Percentiles rank a stretch among this genome's conserved stretches.
phyloP scores from a whole-genome alignment of 1,139 yeast species.

The Suhomyces taliae region DNA sequence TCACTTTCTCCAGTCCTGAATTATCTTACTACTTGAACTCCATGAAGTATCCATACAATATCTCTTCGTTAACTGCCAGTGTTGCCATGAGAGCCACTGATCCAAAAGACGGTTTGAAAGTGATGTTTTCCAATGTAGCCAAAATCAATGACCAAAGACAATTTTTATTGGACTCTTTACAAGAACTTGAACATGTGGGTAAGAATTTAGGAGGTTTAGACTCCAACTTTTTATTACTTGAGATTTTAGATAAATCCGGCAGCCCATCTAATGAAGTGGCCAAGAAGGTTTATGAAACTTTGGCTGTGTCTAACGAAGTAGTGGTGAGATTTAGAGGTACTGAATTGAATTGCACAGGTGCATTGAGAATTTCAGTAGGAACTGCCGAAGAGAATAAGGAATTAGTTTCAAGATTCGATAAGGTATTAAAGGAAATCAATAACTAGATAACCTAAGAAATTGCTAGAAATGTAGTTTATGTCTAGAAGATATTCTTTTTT shows the following conservation, averaged over 20 bases:
- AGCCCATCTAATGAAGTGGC: conserved; percentile 73
- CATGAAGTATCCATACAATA: conserved; percentile 94
- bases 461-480: no score
- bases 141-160: conserved; percentile 57
- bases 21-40: conserved; percentile 73
- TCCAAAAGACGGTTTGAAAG: conserved; percentile 48
- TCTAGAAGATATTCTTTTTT: no score
- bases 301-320: conserved; percentile 73
- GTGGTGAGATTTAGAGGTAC: conserved; percentile 90
- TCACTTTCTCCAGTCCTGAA: conserved; percentile 63
- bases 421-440: conserved; percentile 18
- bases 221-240: conserved; percentile 78
- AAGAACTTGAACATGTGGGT: conserved; percentile 62
- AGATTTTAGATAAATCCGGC: conserved; percentile 63
- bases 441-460: background rate
- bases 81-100: conserved; percentile 75
- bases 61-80: conserved; percentile 76
- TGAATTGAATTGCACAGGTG: conserved; percentile 87
- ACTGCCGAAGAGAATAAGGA: conserved; percentile 68
- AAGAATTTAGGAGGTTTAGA: conserved; percentile 82
- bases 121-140: conserved; percentile 58
- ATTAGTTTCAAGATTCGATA: conserved; percentile 52
- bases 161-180: conserved; percentile 51
- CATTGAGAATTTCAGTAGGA: conserved; percentile 84
- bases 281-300: conserved; percentile 55